These are phyloP conservation scores for Seminavis robusta DNA, from an alignment of 108 stramenopile genomes.

Conservation along the genomic window DNA sequence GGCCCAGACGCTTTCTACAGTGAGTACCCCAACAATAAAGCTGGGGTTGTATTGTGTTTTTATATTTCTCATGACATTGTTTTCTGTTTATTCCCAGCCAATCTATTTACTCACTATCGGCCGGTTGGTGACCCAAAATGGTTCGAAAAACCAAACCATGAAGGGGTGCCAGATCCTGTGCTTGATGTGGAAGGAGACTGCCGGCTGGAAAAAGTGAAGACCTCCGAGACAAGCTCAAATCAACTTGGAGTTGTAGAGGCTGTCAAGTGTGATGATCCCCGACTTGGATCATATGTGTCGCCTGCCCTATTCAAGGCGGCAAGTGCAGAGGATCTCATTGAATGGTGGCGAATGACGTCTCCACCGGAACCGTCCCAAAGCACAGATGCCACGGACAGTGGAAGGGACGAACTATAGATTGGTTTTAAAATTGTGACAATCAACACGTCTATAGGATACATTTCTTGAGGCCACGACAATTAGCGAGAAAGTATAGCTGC, in stretches of 20 bases:
- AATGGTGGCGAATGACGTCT: conserved; percentile 55
- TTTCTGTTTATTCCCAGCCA: too few relatives aligned
- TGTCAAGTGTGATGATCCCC: conserved; percentile 67
- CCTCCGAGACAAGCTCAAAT: conserved; percentile 15
- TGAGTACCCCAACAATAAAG: too few relatives aligned
- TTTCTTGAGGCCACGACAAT: too few relatives aligned
- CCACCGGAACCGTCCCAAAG: too few relatives aligned
- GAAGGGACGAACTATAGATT: too few relatives aligned
- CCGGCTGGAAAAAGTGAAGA: conserved; percentile 38
- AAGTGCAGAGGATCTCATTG: conserved; percentile 53
- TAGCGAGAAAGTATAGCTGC: too few relatives aligned
- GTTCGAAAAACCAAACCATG: conserved; percentile 54
- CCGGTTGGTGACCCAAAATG: conserved; percentile 56
- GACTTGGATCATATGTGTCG: conserved; percentile 49
- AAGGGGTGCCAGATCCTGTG: conserved; percentile 58
- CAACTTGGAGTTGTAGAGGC: conserved; percentile 39
- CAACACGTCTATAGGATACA: too few relatives aligned
- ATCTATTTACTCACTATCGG: conserved; percentile 91
- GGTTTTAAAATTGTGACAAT: too few relatives aligned
- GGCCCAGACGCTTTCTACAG: conserved; percentile 41
- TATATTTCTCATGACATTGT: too few relatives aligned
- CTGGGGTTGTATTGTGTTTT: too few relatives aligned
- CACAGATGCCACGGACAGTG: too few relatives aligned
- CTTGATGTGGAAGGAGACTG: conserved; percentile 54
- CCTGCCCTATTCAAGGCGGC: conserved; percentile 51